Percentiles rank a stretch among this genome's conserved stretches.
Evolutionary conservation across 306 rosid genomes (phyloP).

Genomic region (Coriaria nepalensis): DNA sequence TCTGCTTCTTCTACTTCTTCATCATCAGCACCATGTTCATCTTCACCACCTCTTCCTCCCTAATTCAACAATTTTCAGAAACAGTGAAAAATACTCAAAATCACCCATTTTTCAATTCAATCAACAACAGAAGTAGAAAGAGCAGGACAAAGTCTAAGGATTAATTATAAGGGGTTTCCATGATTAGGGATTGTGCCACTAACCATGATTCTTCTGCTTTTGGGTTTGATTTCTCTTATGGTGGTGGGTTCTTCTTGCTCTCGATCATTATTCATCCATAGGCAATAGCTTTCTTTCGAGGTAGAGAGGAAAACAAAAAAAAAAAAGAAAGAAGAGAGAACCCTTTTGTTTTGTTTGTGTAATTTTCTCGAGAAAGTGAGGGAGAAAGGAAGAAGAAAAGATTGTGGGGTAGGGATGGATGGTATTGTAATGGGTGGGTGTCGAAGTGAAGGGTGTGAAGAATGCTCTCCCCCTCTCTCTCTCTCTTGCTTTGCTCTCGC

Average conservation of each 20-base stretch:
- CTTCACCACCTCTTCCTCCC: conserved; percentile 24
- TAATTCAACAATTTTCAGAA: conserved; percentile 5
- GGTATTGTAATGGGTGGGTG: conserved; percentile 7
- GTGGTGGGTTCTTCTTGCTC: not conserved
- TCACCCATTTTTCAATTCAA: too few species aligned
- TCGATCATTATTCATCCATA: not conserved
- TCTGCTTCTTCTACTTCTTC: conserved; percentile 12
- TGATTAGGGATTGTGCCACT: not conserved
- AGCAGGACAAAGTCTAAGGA: conserved; percentile 1
- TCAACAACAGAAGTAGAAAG: not conserved
- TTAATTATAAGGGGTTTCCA: conserved; percentile 11
- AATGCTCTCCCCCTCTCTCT: too few species aligned
- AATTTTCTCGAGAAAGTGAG: conserved; percentile 9
- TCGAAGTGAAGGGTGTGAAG: not conserved
- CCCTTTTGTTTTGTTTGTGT: not conserved
- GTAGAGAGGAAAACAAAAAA: too few species aligned
- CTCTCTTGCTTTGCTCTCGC: too few species aligned
- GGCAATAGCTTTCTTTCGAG: too few species aligned
- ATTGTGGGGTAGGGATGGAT: not conserved
- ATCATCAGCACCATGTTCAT: conserved; percentile 4
- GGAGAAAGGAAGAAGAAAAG: not conserved
- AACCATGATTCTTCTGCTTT: conserved; percentile 34
- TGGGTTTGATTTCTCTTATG: conserved; percentile 16
- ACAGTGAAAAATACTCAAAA: not conserved
- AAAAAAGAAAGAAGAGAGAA: not conserved